These are phyloP conservation scores for Centrapalus pauciflorus DNA, from an alignment of 129 eudicot species.

Conservation along the genomic window DNA sequence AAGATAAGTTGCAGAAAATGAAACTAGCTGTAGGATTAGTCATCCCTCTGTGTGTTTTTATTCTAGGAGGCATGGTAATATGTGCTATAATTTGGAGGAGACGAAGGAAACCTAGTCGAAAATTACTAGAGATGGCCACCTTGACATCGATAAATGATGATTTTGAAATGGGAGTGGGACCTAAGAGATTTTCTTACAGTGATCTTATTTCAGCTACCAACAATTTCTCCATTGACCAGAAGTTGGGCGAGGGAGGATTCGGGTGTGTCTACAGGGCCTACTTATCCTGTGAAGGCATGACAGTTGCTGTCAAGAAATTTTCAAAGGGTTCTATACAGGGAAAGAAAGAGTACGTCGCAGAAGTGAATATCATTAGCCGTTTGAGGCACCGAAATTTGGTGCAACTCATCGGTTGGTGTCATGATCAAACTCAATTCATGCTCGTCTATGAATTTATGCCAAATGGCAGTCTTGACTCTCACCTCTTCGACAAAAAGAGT, in stretches of 20 bases:
- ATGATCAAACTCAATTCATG: slow-evolving; percentile 37
- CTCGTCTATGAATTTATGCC: slow-evolving; percentile 59
- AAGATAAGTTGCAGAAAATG: not conserved
- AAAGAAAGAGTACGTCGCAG: slow-evolving; percentile 43
- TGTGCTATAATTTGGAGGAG: not conserved
- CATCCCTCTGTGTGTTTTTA: not conserved
- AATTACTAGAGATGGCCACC: slow-evolving; percentile 9
- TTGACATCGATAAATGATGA: slow-evolving; percentile 36
- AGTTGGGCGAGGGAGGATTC: slow-evolving; percentile 56
- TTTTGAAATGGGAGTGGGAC: slow-evolving; percentile 39
- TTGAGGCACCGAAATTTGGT: slow-evolving; percentile 53
- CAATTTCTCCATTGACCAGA: slow-evolving; percentile 27
- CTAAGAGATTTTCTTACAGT: slow-evolving; percentile 28
- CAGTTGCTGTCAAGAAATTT: slow-evolving; percentile 44
- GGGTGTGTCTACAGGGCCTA: slow-evolving; percentile 51
- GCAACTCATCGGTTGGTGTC: slow-evolving; percentile 55
- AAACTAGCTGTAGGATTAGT: slow-evolving; percentile 6
- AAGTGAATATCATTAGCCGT: slow-evolving; percentile 44
- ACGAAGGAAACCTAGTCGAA: not conserved
- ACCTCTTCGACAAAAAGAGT: slow-evolving; percentile 29
- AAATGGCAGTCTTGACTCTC: slow-evolving; percentile 48
- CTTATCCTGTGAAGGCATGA: slow-evolving; percentile 6
- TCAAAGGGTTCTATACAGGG: slow-evolving; percentile 47
- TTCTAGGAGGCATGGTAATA: not conserved
- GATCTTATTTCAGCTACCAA: slow-evolving; percentile 37